Conservation (phyloP, 2,329 filamentous ascomycete genomes). For the Colletotrichum cordylinicola region DNA sequence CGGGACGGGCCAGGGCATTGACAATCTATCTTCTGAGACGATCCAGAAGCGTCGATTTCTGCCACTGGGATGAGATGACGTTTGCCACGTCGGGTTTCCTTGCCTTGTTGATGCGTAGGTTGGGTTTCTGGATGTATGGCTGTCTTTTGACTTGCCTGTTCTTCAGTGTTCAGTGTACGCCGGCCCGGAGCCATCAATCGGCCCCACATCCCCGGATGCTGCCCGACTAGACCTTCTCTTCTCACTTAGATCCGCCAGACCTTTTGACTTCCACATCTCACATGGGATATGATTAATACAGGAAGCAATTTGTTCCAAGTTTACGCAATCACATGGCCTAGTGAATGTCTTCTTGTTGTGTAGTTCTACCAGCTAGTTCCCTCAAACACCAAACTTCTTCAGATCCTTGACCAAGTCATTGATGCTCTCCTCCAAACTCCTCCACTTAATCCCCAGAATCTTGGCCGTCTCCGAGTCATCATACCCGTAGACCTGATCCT, state of each 20-base stretch:
- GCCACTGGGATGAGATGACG: not conserved
- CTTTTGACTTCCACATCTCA: not conserved
- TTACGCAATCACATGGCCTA: not conserved
- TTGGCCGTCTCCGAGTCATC: slow-evolving; percentile 65
- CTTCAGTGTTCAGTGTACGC: not conserved
- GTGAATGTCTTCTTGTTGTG: not conserved
- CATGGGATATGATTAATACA: not conserved
- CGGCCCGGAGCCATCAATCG: not conserved
- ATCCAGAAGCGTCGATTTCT: not conserved
- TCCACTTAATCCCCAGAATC: slow-evolving; percentile 68
- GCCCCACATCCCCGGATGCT: not conserved
- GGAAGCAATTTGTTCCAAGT: not conserved
- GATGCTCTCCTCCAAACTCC: slow-evolving; percentile 64
- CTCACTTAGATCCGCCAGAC: not conserved
- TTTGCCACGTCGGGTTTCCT: not conserved
- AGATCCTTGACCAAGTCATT: slow-evolving; percentile 60
- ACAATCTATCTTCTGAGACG: not conserved
- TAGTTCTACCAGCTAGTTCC: not conserved
- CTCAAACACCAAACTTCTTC: slow-evolving; percentile 30
- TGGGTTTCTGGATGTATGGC: not conserved
- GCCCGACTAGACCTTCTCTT: not conserved
- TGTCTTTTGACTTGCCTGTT: not conserved
- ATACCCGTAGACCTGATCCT: slow-evolving; percentile 52
- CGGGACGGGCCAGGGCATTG: not conserved
- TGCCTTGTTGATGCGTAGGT: not conserved